Base-by-base conservation (phyloP, 2,329 filamentous ascomycete species). In the Colletotrichum coccodes region DNA sequence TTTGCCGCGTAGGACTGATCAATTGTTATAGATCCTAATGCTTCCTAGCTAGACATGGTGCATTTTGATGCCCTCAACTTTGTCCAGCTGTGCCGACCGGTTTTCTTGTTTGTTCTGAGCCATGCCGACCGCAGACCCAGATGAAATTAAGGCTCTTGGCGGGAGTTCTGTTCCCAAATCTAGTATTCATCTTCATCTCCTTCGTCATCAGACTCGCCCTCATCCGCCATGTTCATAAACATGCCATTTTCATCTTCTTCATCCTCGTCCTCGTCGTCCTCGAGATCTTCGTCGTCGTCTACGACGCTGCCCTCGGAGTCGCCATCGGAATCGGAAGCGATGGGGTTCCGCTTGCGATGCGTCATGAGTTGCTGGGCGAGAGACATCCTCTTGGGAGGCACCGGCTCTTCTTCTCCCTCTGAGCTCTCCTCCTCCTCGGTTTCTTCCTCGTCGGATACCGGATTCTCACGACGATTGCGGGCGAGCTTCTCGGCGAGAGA, bases 181-280 rank as follows among this genome's bases (percentile, higher is more conserved):
- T 68, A 68, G 23, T 64, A 68, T 0, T 65, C 65, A 0, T 68
- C 65, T 14, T 68, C 56, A 7, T 59, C 47, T 1, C 42, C 47
- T 23, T 65, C 52, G 4, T 60, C 54, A 7, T 65, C 61, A 1
- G 54, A 60, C 30, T 68, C 54, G 26, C 65, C 70, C 36, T 80
- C 80, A 2, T 75, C 78, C 0, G 79, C 79, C 76, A 80, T 78
- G 21, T 72, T 71, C 50, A 76, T 73, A 7, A 80, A 68, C 30
- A 79, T 72, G 1, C 72, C 77, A 21, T 75, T 68, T 47, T 70
- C 60, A 2, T 68, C 66, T 5, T 68, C 71, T 32, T 69, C 73
- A 1, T 73, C 74, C 6, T 73, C 73, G 0, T 73, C 71, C 0
- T 76, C 73, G 0, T 74, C 73, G 0, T 72, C 71, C 0, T 71